Conservation (phyloP, 2,329 filamentous ascomycete genomes). For the Amesomyces nigricolor region DNA sequence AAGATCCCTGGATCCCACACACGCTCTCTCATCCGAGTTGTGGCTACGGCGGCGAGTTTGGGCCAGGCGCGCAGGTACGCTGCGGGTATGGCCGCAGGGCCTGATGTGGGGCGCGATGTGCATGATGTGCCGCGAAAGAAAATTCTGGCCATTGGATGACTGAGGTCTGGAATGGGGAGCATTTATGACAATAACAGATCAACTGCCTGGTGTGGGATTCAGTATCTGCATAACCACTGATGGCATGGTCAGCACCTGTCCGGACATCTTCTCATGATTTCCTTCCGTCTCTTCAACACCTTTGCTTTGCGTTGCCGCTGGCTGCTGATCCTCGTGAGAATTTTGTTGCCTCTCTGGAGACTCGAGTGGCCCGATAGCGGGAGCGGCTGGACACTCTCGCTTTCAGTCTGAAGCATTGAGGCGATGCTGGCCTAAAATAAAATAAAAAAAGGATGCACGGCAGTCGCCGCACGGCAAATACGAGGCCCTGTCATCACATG, state of each 20-base stretch:
- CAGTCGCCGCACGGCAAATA: conserved; percentile 18
- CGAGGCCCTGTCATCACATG: conserved; percentile 17
- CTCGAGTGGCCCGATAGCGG: neutral
- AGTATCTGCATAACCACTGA: neutral
- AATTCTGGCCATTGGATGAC: conserved; percentile 17
- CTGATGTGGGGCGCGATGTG: conserved; percentile 16
- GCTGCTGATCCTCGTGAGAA: neutral
- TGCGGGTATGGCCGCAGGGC: conserved; percentile 9
- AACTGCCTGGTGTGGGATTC: too few species aligned
- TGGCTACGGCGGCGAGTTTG: conserved; percentile 16
- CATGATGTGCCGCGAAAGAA: conserved; percentile 26
- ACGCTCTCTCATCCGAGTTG: neutral
- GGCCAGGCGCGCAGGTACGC: conserved; percentile 8
- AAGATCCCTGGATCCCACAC: conserved; percentile 16
- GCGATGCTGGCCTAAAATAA: conserved; percentile 21
- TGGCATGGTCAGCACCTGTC: too few species aligned
- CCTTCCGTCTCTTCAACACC: neutral
- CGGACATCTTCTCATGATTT: too few species aligned
- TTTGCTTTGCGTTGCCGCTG: neutral
- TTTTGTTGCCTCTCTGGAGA: neutral
- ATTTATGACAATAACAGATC: conserved; percentile 5
- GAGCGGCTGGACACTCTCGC: conserved; percentile 6
- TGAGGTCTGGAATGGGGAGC: conserved; percentile 18
- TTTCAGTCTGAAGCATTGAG: conserved; percentile 14
- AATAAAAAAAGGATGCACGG: conserved; percentile 5